Evolutionary conservation across 805 yeast species (phyloP), one percentile per base, ranked within the genome.

Genomic region (Dipodascus albidus): DNA sequence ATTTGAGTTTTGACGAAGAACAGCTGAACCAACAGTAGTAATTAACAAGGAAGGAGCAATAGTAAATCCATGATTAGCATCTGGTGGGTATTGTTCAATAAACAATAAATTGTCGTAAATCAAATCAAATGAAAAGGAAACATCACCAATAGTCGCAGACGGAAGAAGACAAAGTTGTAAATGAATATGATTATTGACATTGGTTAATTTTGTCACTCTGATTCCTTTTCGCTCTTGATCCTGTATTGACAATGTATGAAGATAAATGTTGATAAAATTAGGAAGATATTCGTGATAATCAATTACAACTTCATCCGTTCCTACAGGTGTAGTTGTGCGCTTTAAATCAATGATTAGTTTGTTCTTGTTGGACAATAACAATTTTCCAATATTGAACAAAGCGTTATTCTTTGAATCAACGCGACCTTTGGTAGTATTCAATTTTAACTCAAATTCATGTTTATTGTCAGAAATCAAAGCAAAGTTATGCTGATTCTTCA

Each of bases 31-130:
- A 14, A 87, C 78, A 1, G 84, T 77, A 11, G 88, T 74, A 4
- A 38, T 6, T 14, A 38, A 6, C 9, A 87, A 84, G 3, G 96
- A 96, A 0, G 98, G 96, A 22, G 93, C 93, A 48, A 93, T 81
- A 55, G 90, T 91, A 68, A 93, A 93, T 0, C 99, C 99, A 62
- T 93, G 97, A 66, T 93, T 93, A 1, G 99, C 98, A 72, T 93
- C 99, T 1, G 99, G 99, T n/a, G 99, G 99, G 63, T 93, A 93
- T 66, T 93, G 98, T 2, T 89, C 85, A 56, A 86, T 82, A 54
- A 83, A 76, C 27, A 93, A 74, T 64, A 93, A 74, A 0, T 96
- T 82, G 66, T 90, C 44, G 20, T n/a, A 38, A 38, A 38, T 38
- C 4, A 38, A 14, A 38, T 38, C 44, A 38, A 38, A 38, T 4